Conservation (phyloP, 2,329 filamentous ascomycete genomes). For the Ceratocystis cacaofunesta region DNA sequence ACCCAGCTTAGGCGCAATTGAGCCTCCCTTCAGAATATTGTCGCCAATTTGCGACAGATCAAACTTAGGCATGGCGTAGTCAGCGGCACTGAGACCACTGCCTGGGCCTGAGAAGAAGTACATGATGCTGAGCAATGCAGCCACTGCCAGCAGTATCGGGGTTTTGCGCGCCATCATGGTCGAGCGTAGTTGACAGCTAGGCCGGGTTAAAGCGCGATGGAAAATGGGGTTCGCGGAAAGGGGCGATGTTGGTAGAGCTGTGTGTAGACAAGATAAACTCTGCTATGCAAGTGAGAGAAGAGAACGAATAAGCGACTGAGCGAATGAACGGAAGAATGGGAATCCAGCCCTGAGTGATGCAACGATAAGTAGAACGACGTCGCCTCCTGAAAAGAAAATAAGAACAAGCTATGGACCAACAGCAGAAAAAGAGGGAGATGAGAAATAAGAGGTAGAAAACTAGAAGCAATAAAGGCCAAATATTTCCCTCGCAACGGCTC, state of each 20-base stretch:
- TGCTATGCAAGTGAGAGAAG: background rate
- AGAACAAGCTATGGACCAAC: background rate
- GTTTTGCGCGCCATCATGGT: constrained; percentile 38
- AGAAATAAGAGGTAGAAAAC: background rate
- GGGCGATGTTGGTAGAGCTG: background rate
- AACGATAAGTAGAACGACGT: background rate
- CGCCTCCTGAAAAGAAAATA: background rate
- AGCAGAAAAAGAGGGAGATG: background rate
- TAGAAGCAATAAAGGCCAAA: background rate
- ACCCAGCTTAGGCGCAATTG: constrained; percentile 66
- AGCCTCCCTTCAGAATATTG: constrained; percentile 46
- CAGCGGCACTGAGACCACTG: constrained; percentile 12
- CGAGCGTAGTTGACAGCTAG: background rate
- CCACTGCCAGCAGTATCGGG: constrained; percentile 38
- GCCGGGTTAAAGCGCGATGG: background rate
- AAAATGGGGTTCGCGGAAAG: background rate
- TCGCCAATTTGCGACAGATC: constrained; percentile 32
- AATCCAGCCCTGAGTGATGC: background rate
- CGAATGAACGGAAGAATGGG: background rate
- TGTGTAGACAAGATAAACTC: background rate
- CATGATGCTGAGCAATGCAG: constrained; percentile 42
- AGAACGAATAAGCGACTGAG: background rate
- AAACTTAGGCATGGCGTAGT: constrained; percentile 19
- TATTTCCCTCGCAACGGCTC: background rate
- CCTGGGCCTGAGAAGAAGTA: constrained; percentile 40